Conservation (phyloP, 495 filamentous ascomycete genomes). For the Penicillium mononematosum region DNA sequence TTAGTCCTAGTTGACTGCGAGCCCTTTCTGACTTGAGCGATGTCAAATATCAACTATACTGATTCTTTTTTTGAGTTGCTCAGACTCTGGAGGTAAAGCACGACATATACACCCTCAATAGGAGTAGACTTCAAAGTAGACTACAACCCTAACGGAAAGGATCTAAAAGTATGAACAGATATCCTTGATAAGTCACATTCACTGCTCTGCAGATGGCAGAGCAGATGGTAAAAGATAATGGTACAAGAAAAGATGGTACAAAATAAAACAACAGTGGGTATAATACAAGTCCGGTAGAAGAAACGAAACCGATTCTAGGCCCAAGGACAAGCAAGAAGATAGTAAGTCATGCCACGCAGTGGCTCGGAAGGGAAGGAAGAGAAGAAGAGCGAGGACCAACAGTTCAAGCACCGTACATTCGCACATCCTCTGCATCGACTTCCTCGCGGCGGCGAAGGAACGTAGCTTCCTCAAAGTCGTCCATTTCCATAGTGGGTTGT, state of each 20-base stretch:
- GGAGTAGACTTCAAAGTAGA: background rate
- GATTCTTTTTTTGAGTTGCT: too few relatives aligned
- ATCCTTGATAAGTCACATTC: background rate
- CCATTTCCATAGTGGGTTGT: slow-evolving; percentile 31
- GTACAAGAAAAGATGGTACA: slow-evolving; percentile 16
- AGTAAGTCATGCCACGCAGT: slow-evolving; percentile 12
- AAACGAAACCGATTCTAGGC: background rate
- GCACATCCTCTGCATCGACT: slow-evolving; percentile 39
- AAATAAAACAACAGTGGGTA: slow-evolving; percentile 17
- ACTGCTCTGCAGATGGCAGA: slow-evolving; percentile 4
- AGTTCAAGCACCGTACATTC: slow-evolving; percentile 29
- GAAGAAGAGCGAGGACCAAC: background rate
- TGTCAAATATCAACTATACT: too few relatives aligned
- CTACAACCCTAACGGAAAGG: background rate
- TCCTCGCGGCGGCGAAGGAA: slow-evolving; percentile 46
- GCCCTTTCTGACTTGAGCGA: too few relatives aligned
- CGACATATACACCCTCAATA: too few relatives aligned
- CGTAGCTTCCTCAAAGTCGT: slow-evolving; percentile 46
- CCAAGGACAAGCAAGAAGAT: slow-evolving; percentile 5
- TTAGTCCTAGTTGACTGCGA: background rate
- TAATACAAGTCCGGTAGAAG: slow-evolving; percentile 2
- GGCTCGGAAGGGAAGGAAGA: background rate
- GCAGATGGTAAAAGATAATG: background rate
- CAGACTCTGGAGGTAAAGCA: too few relatives aligned
- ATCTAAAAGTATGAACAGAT: background rate